Conservation (phyloP, 192 early-diverging fungal genomes). For the Backusella parvicylindrica region DNA sequence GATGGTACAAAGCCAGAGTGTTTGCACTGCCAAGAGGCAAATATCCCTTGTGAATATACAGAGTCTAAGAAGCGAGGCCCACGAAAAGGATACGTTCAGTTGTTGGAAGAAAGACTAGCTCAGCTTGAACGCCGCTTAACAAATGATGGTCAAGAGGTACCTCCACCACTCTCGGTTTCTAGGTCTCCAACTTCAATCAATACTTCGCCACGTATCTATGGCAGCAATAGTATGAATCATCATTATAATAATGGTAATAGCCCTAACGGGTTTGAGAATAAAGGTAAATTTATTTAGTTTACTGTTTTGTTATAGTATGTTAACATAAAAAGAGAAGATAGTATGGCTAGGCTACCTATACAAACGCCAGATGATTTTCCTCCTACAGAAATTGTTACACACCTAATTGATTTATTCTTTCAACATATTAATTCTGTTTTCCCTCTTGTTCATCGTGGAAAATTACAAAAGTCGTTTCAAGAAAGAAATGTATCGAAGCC, state of each 20-base stretch:
- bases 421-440: slow-evolving; percentile 41
- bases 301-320: too few species aligned
- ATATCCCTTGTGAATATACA: slow-evolving; percentile 14
- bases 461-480: slow-evolving; percentile 39
- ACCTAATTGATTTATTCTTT: slow-evolving; percentile 46
- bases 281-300: neutral
- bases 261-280: neutral
- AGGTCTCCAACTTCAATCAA: neutral
- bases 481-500: slow-evolving; percentile 42
- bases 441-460: slow-evolving; percentile 44
- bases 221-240: neutral
- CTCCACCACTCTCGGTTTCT: neutral
- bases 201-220: neutral
- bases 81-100: slow-evolving; percentile 32
- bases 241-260: neutral
- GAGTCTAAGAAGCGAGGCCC: slow-evolving; percentile 24
- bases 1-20: slow-evolving; percentile 30
- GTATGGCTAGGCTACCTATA: neutral
- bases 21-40: slow-evolving; percentile 17
- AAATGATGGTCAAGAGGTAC: neutral
- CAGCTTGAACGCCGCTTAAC: slow-evolving; percentile 13
- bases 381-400: slow-evolving; percentile 39
- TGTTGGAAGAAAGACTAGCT: slow-evolving; percentile 28
- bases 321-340: neutral
- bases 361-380: slow-evolving; percentile 30